Evolutionary conservation across 2,329 filamentous ascomycete species (phyloP).

Genomic region (Teratosphaeria nubilosa): DNA sequence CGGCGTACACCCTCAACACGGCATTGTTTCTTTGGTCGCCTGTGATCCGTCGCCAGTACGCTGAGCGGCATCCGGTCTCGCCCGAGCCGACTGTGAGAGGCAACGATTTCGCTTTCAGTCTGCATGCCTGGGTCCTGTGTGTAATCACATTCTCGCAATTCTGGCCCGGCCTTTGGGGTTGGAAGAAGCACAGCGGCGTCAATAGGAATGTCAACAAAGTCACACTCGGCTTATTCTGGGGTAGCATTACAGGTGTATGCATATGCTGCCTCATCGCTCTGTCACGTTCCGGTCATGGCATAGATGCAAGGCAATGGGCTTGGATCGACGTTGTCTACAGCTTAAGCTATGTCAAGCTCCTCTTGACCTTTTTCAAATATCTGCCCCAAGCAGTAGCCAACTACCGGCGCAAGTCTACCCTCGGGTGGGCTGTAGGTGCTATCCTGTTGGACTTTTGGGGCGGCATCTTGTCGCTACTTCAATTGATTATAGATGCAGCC

Average conservation of each 20-base stretch:
- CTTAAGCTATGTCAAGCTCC: constrained; percentile 78
- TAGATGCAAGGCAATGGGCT: constrained; percentile 45
- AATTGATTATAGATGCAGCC: constrained; percentile 76
- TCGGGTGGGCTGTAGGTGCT: constrained; percentile 59
- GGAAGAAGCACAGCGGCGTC: constrained; percentile 44
- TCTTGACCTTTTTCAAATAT: constrained; percentile 87
- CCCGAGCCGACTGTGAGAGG: constrained; percentile 74
- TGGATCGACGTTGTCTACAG: constrained; percentile 60
- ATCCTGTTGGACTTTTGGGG: constrained; percentile 78
- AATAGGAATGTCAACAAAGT: constrained; percentile 47
- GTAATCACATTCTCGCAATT: constrained; percentile 69
- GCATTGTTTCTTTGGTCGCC: constrained; percentile 68
- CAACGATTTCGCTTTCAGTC: constrained; percentile 84
- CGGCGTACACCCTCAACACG: constrained; percentile 63
- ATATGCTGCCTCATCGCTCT: constrained; percentile 40
- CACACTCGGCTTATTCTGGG: constrained; percentile 60
- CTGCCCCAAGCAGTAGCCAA: constrained; percentile 78
- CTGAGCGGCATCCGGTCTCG: constrained; percentile 60
- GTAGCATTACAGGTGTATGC: constrained; percentile 49
- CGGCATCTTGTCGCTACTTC: constrained; percentile 68
- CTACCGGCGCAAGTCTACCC: constrained; percentile 72
- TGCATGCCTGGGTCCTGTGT: constrained; percentile 67
- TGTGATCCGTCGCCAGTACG: constrained; percentile 71
- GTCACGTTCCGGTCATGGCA: constrained; percentile 34
- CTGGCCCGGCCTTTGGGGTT: constrained; percentile 62